Evolutionary conservation across 805 yeast species (phyloP).

Genomic region (Nakazawaea populi): DNA sequence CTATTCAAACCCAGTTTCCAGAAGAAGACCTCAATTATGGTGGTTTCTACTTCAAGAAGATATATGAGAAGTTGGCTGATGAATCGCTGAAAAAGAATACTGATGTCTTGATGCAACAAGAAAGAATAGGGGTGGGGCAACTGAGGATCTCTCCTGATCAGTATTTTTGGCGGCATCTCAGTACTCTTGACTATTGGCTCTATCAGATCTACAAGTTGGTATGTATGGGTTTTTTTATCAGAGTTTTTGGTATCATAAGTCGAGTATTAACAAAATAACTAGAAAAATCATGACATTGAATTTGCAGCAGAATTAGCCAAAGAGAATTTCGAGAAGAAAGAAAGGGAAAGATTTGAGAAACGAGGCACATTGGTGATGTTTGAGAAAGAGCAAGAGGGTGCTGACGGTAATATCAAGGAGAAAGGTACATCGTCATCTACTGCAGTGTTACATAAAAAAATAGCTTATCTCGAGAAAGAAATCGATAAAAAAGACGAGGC

Average conservation of each 20-base stretch:
- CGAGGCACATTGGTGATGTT: background rate
- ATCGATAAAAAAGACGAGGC: background rate
- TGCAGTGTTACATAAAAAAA: background rate
- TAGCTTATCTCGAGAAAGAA: slow-evolving; percentile 1
- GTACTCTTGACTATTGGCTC: background rate
- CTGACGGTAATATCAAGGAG: background rate
- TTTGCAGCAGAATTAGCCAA: background rate
- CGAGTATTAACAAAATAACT: background rate
- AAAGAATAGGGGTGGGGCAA: too few species aligned
- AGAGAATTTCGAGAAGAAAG: background rate
- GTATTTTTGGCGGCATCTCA: background rate
- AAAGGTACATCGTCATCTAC: background rate
- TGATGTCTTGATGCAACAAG: background rate
- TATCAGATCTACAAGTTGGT: background rate
- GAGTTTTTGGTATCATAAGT: background rate
- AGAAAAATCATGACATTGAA: background rate
- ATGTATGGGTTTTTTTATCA: background rate
- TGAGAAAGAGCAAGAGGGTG: background rate
- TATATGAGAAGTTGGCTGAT: background rate
- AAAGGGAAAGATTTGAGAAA: background rate
- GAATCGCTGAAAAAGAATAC: background rate
- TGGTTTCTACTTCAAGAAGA: slow-evolving; percentile 3
- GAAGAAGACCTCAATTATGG: slow-evolving; percentile 3
- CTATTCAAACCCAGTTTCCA: slow-evolving; percentile 1
- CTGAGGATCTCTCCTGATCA: too few species aligned